Base-by-base conservation (phyloP, 2,329 filamentous ascomycete genomes). In the Pseudogymnoascus sp. region DNA sequence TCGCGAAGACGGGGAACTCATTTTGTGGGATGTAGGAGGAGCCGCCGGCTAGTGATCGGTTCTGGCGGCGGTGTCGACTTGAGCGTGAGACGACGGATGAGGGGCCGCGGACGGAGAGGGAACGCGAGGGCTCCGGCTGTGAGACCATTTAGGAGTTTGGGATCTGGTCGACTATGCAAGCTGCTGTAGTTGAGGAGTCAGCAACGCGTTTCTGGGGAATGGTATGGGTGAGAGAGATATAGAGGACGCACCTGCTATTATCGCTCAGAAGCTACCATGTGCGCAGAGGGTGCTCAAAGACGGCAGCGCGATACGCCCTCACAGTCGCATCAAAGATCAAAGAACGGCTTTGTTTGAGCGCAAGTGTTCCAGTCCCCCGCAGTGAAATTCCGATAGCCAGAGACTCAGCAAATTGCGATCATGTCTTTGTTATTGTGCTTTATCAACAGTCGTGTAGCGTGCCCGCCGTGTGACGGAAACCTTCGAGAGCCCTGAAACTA, bases 1-100 rank as follows among this genome's bases (percentile, higher is more conserved):
- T 88, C 61, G 87, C 87, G 77, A 97, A 98, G 73, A 96, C 79
- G 21, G 93, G 93, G 71, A 97, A 98, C 75, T 97, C 93, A 74
- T 97, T 97, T 73, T 90, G 89, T 45, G 90, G 84, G 23, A 85
- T 78, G 72, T 88, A 87, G 16, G 85, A 83, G 36, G 82, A 79
- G 66, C 88, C 88, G 65, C 91, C 91, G 71, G 89, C 85, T 73
- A 95, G 90, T 60, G 91, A 95, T 67, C 91, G 88, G 74, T 89
- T 88, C 72, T 92, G 90, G 70, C 91, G 87, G 75, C 90, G 89
- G 71, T 81, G 81, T 67, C 86, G 82, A 57, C 70, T 69, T n/a
- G 77, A 77, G 67, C 85, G 87, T 65, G 88, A 84, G 71, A 88
- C 75, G 79, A 92, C 76, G 73, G 86, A 81, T 76, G 85, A 77